These are phyloP conservation scores for Ettlia oleoabundans DNA, from an alignment of 139 green algal genomes.

Conservation along the genomic window DNA sequence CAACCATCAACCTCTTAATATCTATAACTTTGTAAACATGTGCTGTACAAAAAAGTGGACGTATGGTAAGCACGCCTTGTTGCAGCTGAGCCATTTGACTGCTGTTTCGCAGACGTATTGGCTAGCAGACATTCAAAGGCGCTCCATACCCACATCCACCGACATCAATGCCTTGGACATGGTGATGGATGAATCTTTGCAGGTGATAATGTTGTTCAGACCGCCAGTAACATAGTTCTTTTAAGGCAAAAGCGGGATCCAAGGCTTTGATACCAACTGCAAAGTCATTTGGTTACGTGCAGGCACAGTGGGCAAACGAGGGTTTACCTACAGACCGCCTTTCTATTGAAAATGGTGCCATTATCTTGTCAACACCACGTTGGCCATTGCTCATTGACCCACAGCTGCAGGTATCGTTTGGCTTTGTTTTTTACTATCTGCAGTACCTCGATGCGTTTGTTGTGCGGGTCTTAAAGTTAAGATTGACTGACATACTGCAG, in stretches of 20 bases:
- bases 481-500: background rate
- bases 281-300: background rate
- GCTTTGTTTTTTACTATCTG: background rate
- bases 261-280: no score
- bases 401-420: conserved; percentile 70
- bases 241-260: no score
- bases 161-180: conserved; percentile 62
- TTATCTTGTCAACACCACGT: conserved; percentile 77
- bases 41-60: no score
- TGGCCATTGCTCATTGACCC: conserved; percentile 93
- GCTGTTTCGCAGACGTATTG: conserved; percentile 74
- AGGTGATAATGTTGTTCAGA: background rate
- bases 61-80: background rate
- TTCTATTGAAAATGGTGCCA: conserved; percentile 89
- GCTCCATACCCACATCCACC: conserved; percentile 71
- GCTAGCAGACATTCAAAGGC: conserved; percentile 76
- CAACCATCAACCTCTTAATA: no score
- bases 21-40: background rate
- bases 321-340: conserved; percentile 85
- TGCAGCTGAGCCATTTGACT: background rate
- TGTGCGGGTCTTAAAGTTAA: no score
- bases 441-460: background rate
- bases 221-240: no score
- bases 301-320: conserved; percentile 83
- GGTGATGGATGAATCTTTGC: conserved; percentile 64